Evolutionary conservation across 257 asterid species (phyloP), one percentile per base, ranked within the genome.

Genomic region (Fraxinus quadrangulata): DNA sequence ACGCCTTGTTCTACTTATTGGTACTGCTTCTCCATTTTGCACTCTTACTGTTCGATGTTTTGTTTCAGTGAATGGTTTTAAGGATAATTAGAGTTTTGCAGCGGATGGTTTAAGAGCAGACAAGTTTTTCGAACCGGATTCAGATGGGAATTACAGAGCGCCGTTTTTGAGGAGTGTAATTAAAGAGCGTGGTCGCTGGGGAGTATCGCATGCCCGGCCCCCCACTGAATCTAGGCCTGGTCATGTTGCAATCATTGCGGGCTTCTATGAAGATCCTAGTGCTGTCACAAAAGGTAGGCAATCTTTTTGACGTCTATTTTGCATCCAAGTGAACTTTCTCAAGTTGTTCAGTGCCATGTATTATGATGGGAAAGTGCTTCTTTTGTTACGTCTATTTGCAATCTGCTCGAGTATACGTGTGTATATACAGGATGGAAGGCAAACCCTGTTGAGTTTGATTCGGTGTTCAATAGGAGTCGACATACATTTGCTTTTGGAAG

Each of bases 141-240:
- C 90, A 10, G 77, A 75, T 36, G 99, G 99, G 77, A 89, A 83
- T 67, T 93, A 82, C 81, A 86, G 98, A 86, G 98, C 98, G 37
- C 97, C 98, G 19, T 93, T 93, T 75, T 88, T 95, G 90, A 89
- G 99, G 85, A 89, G 88, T 80, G 94, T 95, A 83, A 95, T 95
- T 49, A 87, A 87, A 79, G 93, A 90, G 79, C 89, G 81, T 74
- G 99, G 99, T n/a, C 93, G 97, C 37, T 95, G 98, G 98, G 99
- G 99, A 78, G 98, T 95, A 34, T 95, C 99, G 5, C 98, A 93
- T 75, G 98, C 99, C 7, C 97, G 99, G 28, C 99, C 99, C 61
- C 99, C 99, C 5, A 95, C 99, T 2, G 99, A 95, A 81, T 95
- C 98, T 21, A 90, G 98, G 83, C 99, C 98, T 33, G 98, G 99